Evolutionary conservation across 495 filamentous ascomycete species (phyloP).

Genomic region (Penicillium angulare): DNA sequence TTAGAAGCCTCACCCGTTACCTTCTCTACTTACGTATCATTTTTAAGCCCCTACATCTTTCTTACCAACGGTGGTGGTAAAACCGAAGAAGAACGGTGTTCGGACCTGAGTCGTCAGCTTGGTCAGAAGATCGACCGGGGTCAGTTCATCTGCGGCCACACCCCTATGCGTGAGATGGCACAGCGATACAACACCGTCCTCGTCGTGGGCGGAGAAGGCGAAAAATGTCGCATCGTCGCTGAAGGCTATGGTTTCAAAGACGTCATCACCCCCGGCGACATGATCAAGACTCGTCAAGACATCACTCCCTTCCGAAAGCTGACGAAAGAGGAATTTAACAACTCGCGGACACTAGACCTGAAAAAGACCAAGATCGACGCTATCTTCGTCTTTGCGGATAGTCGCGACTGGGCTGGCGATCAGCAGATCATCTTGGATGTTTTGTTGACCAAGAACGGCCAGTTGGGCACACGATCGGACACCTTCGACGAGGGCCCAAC

Average conservation of each 20-base stretch:
- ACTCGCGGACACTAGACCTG: constrained; percentile 64
- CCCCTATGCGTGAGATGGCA: too few relatives aligned
- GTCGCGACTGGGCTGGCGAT: too few relatives aligned
- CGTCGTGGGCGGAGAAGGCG: too few relatives aligned
- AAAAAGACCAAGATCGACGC: constrained; percentile 64
- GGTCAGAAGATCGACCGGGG: constrained; percentile 70
- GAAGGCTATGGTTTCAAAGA: too few relatives aligned
- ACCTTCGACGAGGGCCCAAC: constrained; percentile 83
- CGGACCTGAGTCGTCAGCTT: constrained; percentile 76
- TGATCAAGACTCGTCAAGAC: constrained; percentile 79
- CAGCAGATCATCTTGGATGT: constrained; percentile 89
- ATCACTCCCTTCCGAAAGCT: constrained; percentile 86
- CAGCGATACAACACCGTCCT: too few relatives aligned
- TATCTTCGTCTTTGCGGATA: too few relatives aligned
- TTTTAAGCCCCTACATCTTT: constrained; percentile 86
- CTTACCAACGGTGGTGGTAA: constrained; percentile 94
- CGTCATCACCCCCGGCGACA: too few relatives aligned
- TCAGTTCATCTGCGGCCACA: too few relatives aligned
- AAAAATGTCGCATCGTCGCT: too few relatives aligned
- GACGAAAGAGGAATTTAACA: constrained; percentile 65
- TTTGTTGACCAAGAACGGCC: constrained; percentile 76
- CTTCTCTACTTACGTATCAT: too few relatives aligned
- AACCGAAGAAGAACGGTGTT: constrained; percentile 78
- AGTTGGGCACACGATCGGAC: constrained; percentile 72
- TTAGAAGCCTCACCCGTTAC: too few relatives aligned